Percentiles rank a stretch among this genome's conserved stretches.
Conservation (phyloP, 345 rosid species). For the Turnera subulata region DNA sequence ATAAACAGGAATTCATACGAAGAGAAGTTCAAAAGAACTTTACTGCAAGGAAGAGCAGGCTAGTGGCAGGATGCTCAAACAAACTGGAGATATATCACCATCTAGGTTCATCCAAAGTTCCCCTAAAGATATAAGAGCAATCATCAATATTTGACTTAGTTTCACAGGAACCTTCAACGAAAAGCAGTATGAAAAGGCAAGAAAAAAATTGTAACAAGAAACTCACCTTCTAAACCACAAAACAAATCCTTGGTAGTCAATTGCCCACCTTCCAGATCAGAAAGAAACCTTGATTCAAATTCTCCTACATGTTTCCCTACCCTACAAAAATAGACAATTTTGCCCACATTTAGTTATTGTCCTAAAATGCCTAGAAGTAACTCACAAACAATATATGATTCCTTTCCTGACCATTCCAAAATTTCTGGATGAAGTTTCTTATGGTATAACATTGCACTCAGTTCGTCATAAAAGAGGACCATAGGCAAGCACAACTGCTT, state of each 20-base stretch:
- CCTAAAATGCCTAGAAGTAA: constrained; percentile 15
- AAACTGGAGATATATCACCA: constrained; percentile 78
- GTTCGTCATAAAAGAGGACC: constrained; percentile 72
- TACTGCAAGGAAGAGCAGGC: constrained; percentile 62
- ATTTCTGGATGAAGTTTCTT: constrained; percentile 62
- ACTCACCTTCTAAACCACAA: constrained; percentile 66
- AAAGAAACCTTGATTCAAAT: constrained; percentile 64
- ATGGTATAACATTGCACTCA: constrained; percentile 44
- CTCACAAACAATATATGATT: constrained; percentile 11
- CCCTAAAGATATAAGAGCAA: constrained; percentile 41
- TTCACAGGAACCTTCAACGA: constrained; percentile 11
- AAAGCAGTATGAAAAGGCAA: constrained; percentile 9
- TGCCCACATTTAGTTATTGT: constrained; percentile 7
- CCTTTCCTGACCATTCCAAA: constrained; percentile 61
- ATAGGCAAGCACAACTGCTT: constrained; percentile 48
- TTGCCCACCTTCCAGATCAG: constrained; percentile 66
- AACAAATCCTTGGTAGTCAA: constrained; percentile 32
- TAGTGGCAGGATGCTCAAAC: constrained; percentile 67
- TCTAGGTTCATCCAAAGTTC: constrained; percentile 94
- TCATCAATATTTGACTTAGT: constrained; percentile 7
- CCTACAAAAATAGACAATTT: constrained; percentile 39
- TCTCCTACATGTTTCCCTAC: constrained; percentile 70
- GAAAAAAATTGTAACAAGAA: neutral
- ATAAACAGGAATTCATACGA: constrained; percentile 14
- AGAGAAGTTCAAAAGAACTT: constrained; percentile 19